Evolutionary conservation across 768 basidiomycete species (phyloP).

Genomic region (Tremella yokohamensis): DNA sequence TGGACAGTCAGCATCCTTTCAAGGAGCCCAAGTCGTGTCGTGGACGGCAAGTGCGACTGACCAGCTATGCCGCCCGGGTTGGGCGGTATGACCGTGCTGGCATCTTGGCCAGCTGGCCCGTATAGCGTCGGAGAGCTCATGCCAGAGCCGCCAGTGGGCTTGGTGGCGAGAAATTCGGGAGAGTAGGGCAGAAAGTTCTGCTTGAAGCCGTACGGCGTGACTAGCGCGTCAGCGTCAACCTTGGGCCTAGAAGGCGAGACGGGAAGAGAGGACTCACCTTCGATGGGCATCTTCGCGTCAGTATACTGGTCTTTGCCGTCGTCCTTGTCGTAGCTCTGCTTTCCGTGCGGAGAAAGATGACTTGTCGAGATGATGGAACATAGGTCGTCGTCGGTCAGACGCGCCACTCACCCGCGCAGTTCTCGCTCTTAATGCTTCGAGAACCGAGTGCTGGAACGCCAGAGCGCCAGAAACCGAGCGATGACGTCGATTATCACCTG

Average conservation of each 20-base stretch:
- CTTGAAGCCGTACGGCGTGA: neutral
- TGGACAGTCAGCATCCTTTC: conserved; percentile 14
- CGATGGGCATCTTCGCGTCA: conserved; percentile 26
- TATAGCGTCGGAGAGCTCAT: conserved; percentile 3
- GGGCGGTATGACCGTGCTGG: conserved; percentile 32
- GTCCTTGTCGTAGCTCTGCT: too few relatives aligned
- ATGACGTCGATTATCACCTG: too few relatives aligned
- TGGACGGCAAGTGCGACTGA: conserved; percentile 10
- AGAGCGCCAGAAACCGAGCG: neutral
- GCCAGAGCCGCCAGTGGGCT: neutral
- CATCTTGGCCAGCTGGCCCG: conserved; percentile 25
- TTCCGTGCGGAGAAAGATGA: neutral
- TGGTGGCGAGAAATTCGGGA: too few relatives aligned
- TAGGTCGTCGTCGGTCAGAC: neutral
- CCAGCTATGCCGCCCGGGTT: conserved; percentile 36
- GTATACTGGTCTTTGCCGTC: too few relatives aligned
- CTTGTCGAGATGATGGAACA: neutral
- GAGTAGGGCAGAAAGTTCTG: too few relatives aligned
- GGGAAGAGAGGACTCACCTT: conserved; percentile 32
- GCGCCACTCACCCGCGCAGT: neutral
- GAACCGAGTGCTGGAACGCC: conserved; percentile 1
- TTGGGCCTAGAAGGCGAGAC: neutral
- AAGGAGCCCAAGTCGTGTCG: neutral
- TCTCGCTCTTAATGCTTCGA: neutral
- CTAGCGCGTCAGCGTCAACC: neutral